phyloP scores from a whole-genome alignment of 805 yeast species.

The Schizosaccharomyces octosporus region DNA sequence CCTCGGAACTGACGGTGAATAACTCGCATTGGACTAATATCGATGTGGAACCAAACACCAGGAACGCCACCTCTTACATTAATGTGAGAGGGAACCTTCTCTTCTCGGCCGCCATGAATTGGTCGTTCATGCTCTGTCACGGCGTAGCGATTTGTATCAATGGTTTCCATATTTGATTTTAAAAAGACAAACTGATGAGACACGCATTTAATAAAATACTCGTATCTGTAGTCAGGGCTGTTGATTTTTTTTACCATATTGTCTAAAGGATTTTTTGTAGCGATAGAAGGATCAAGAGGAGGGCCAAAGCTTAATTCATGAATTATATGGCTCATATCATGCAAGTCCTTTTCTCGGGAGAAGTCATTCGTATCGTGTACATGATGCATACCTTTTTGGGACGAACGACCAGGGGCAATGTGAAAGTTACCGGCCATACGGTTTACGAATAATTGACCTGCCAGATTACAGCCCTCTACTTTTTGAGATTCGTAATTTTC shows the following conservation, averaged over 20 bases:
- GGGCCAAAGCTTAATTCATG: conserved; percentile 69
- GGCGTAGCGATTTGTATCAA: conserved; percentile 76
- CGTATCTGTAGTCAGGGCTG: conserved; percentile 28
- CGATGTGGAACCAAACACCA: conserved; percentile 67
- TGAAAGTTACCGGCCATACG: conserved; percentile 78
- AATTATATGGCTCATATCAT: conserved; percentile 51
- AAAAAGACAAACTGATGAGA: conserved; percentile 63
- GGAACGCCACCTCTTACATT: conserved; percentile 68
- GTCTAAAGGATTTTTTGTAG: conserved; percentile 17
- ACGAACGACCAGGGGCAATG: conserved; percentile 84
- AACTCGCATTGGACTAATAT: conserved; percentile 78
- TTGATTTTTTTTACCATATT: conserved; percentile 26
- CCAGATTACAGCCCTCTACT: conserved; percentile 68
- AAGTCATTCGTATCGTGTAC: conserved; percentile 66
- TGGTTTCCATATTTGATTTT: conserved; percentile 16
- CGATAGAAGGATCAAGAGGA: conserved; percentile 14
- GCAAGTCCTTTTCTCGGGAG: conserved; percentile 22
- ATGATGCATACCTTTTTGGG: conserved; percentile 31
- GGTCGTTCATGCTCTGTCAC: conserved; percentile 78
- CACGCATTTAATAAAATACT: conserved; percentile 73
- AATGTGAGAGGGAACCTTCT: conserved; percentile 63
- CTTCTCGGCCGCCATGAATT: conserved; percentile 63
- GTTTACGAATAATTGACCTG: conserved; percentile 56
- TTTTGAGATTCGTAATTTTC: conserved; percentile 30
- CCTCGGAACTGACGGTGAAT: conserved; percentile 52